These are phyloP conservation scores for Clonostachys rhizophaga DNA, from an alignment of 2,329 filamentous ascomycete species.

Conservation along the genomic window DNA sequence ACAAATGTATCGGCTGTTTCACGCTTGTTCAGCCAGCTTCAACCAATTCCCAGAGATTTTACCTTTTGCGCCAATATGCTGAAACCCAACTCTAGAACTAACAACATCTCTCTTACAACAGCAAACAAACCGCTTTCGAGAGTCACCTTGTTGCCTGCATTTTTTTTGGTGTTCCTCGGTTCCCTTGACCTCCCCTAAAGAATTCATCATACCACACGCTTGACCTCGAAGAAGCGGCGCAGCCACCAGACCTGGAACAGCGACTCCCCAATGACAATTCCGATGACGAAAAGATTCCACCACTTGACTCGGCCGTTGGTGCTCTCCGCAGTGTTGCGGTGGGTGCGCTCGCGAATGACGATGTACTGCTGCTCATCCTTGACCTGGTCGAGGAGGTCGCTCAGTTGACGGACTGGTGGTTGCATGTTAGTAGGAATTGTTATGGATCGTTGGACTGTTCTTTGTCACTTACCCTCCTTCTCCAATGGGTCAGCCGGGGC, in stretches of 20 bases:
- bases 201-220: slow-evolving; percentile 53
- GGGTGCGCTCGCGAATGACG: slow-evolving; percentile 87
- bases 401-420: slow-evolving; percentile 68
- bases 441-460: neutral
- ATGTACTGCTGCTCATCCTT: slow-evolving; percentile 99
- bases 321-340: slow-evolving; percentile 98
- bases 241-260: slow-evolving; percentile 99
- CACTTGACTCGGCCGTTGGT: slow-evolving; percentile 97
- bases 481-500: slow-evolving; percentile 84
- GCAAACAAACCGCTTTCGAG: neutral
- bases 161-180: neutral
- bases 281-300: slow-evolving; percentile 98
- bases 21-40: too few species aligned
- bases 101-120: neutral
- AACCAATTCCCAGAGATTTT: neutral
- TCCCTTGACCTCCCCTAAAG: neutral
- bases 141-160: too few species aligned
- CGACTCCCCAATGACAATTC: slow-evolving; percentile 83
- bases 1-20: too few species aligned
- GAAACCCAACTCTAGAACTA: neutral
- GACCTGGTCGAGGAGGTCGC: slow-evolving; percentile 83
- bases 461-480: slow-evolving; percentile 65
- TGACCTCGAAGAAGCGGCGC: slow-evolving; percentile 94
- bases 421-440: neutral
- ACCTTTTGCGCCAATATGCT: neutral